Percentiles rank a stretch among this genome's conserved stretches.
Conservation (phyloP, 441 rosid genomes). For the Syzygium syzygioides region DNA sequence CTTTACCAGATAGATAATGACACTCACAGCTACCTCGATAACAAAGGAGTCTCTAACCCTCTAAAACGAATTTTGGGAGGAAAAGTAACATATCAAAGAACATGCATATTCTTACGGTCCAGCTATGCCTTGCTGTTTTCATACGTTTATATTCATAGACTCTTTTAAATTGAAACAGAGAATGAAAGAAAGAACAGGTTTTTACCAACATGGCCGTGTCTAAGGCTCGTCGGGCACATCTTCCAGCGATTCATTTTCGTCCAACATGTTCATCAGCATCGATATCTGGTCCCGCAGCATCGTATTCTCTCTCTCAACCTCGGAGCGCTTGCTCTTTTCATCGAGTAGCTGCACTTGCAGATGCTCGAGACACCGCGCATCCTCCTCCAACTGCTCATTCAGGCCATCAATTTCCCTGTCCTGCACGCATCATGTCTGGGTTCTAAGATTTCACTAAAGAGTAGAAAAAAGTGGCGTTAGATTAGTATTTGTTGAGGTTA, state of each 20-base stretch:
- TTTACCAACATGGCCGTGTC: neutral
- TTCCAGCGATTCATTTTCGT: constrained; percentile 44
- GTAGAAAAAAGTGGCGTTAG: neutral
- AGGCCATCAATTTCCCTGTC: constrained; percentile 86
- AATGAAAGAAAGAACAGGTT: neutral
- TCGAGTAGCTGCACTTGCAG: constrained; percentile 79
- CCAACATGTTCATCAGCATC: constrained; percentile 82
- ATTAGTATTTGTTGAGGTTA: neutral
- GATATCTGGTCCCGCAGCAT: constrained; percentile 80
- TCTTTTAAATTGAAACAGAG: neutral
- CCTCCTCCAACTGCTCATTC: constrained; percentile 94
- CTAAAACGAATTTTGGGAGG: neutral
- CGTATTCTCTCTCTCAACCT: constrained; percentile 73
- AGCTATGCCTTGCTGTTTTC: neutral
- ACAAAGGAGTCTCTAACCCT: neutral
- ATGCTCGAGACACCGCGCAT: constrained; percentile 70
- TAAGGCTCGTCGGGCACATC: constrained; percentile 26
- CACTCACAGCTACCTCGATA: neutral
- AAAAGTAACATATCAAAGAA: neutral
- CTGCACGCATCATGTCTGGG: constrained; percentile 28
- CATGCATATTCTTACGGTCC: neutral
- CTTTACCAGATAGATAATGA: neutral
- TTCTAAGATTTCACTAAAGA: neutral
- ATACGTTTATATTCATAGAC: neutral
- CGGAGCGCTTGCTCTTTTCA: constrained; percentile 71